phyloP scores from a whole-genome alignment of 1,139 yeast genomes.

The Nakaseomyces glabratus region DNA sequence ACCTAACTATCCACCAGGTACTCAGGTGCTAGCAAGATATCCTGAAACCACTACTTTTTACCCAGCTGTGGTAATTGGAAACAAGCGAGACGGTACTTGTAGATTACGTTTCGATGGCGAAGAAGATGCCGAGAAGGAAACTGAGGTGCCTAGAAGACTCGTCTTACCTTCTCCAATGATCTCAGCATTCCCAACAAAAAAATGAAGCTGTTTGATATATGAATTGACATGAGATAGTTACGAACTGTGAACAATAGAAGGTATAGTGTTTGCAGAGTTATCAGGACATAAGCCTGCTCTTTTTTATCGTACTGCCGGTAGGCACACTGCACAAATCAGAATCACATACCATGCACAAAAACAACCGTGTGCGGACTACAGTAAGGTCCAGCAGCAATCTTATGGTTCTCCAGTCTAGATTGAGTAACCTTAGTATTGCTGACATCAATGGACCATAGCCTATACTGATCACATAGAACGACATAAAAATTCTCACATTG shows the following conservation, averaged over 20 bases:
- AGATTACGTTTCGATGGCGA: slow-evolving; percentile 89
- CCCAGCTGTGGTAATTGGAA: slow-evolving; percentile 83
- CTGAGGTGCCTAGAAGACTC: slow-evolving; percentile 78
- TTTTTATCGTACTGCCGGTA: too few species aligned
- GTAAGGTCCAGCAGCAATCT: too few species aligned
- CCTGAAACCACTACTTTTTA: slow-evolving; percentile 98
- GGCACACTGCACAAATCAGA: too few species aligned
- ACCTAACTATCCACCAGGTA: slow-evolving; percentile 59
- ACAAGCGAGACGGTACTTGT: slow-evolving; percentile 66
- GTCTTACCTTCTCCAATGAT: slow-evolving; percentile 64
- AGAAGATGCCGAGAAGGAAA: slow-evolving; percentile 92
- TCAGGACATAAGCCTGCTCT: background rate
- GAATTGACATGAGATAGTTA: background rate
- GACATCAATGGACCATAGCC: too few species aligned
- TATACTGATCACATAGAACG: too few species aligned
- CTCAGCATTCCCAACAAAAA: slow-evolving; percentile 12
- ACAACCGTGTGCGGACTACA: too few species aligned
- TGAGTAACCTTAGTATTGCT: too few species aligned
- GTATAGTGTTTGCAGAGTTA: background rate
- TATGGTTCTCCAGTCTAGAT: too few species aligned
- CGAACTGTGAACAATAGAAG: background rate
- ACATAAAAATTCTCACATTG: too few species aligned
- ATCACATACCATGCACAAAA: too few species aligned
- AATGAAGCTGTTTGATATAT: background rate
- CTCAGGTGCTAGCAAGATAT: slow-evolving; percentile 82